Evolutionary conservation across 2,329 filamentous ascomycete genomes (phyloP).

Genomic region (Metarhizium guizhouense): DNA sequence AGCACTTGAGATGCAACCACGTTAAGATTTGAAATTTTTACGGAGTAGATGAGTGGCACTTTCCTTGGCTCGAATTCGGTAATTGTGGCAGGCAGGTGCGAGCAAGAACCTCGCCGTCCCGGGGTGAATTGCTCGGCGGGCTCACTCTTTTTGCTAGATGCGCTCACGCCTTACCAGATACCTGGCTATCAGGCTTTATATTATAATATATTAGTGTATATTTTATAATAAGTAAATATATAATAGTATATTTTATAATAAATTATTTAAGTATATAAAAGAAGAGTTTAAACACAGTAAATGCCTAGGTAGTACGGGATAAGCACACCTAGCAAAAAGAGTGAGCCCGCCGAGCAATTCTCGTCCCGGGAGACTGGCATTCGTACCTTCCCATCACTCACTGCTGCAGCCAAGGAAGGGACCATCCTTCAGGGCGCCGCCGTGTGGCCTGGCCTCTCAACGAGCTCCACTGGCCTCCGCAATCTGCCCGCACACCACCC

Average conservation of each 20-base stretch:
- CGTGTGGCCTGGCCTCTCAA: slow-evolving; percentile 5
- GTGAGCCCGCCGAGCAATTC: too few species aligned
- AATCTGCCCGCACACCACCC: slow-evolving; percentile 3
- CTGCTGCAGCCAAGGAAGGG: not conserved
- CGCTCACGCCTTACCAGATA: too few species aligned
- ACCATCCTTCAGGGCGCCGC: not conserved
- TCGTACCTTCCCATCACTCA: slow-evolving; percentile 1
- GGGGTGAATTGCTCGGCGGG: not conserved
- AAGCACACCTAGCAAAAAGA: too few species aligned
- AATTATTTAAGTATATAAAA: too few species aligned
- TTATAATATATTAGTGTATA: too few species aligned
- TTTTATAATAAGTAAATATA: too few species aligned
- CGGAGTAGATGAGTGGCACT: not conserved
- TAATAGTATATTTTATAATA: too few species aligned
- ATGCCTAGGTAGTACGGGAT: too few species aligned
- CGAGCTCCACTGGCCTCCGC: slow-evolving; percentile 8
- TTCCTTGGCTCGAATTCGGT: not conserved
- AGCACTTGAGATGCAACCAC: too few species aligned
- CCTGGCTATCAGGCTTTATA: too few species aligned
- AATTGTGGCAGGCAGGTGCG: not conserved
- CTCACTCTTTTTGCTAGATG: too few species aligned
- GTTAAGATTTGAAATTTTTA: not conserved
- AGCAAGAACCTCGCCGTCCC: not conserved
- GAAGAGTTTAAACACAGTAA: too few species aligned
- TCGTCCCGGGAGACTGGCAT: not conserved